Conservation (phyloP, 768 basidiomycete genomes). For the Boletus pseudopeckii region DNA sequence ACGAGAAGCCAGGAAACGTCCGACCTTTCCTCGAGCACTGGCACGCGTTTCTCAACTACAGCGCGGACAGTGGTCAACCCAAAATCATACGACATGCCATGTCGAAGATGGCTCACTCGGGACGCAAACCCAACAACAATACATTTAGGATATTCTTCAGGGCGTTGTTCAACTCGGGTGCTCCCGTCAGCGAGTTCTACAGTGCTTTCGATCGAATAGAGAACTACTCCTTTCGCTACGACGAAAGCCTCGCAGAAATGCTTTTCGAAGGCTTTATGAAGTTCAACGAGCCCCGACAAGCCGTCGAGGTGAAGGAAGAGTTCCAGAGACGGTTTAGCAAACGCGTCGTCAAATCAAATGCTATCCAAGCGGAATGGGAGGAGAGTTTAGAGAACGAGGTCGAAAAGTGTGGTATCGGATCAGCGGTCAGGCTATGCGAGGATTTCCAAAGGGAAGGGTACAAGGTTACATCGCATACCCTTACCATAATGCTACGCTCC, state of each 20-base stretch:
- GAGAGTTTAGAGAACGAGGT: constrained; percentile 29
- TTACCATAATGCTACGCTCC: constrained; percentile 42
- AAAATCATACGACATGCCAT: constrained; percentile 28
- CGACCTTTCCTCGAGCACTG: constrained; percentile 52
- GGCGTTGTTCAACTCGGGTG: constrained; percentile 36
- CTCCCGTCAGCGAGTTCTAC: constrained; percentile 33
- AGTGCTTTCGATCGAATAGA: constrained; percentile 48
- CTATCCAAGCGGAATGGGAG: constrained; percentile 29
- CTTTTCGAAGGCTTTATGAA: constrained; percentile 45
- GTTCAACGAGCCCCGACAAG: constrained; percentile 35
- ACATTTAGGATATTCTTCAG: constrained; percentile 51
- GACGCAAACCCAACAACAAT: constrained; percentile 41
- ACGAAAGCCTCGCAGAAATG: constrained; percentile 38
- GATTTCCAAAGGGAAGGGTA: constrained; percentile 33
- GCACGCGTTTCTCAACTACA: constrained; percentile 49
- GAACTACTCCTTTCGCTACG: constrained; percentile 40
- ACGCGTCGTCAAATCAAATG: constrained; percentile 26
- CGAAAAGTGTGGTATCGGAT: constrained; percentile 32
- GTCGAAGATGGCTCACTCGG: constrained; percentile 37
- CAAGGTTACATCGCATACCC: constrained; percentile 28
- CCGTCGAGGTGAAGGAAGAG: constrained; percentile 35
- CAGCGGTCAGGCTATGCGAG: constrained; percentile 36
- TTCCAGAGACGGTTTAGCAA: constrained; percentile 36
- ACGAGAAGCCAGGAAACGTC: constrained; percentile 43
- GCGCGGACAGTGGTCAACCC: constrained; percentile 28